A percentile compares a stretch with the other conserved stretches of the same genome.
Conservation (phyloP, 2,329 filamentous ascomycete species). For the Cladosporium colombiae region DNA sequence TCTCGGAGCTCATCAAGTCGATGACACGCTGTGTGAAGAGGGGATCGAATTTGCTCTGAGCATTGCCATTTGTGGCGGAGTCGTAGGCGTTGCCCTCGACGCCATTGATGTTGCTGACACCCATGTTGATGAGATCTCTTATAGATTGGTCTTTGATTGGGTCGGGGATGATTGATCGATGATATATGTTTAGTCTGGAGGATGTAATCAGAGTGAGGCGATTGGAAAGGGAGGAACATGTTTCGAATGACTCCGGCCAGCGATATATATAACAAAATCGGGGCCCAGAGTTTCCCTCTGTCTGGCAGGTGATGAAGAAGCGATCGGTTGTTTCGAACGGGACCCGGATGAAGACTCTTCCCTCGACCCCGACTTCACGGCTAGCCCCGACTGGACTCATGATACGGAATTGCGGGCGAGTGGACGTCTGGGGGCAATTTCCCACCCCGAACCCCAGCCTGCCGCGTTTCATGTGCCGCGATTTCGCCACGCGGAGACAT, state of each 20-base stretch:
- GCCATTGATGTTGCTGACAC: not conserved
- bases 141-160: not conserved
- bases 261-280: not conserved
- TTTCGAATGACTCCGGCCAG: not conserved
- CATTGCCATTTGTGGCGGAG: not conserved
- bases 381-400: not conserved
- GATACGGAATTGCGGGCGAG: not conserved
- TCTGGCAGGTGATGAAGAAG: not conserved
- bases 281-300: not conserved
- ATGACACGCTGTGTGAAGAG: conserved; percentile 40
- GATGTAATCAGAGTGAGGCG: not conserved
- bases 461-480: not conserved
- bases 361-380: not conserved
- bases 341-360: not conserved
- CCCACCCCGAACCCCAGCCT: not conserved
- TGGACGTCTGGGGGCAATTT: not conserved
- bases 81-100: not conserved
- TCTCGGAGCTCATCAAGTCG: conserved; percentile 39
- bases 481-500: not conserved
- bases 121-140: not conserved
- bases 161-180: not conserved
- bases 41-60: conserved; percentile 29
- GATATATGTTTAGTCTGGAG: not conserved
- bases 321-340: not conserved
- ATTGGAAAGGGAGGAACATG: not conserved